Evolutionary conservation across 306 rosid genomes (phyloP), one percentile per base, ranked within the genome.

Genomic region (Acmispon strigosus): DNA sequence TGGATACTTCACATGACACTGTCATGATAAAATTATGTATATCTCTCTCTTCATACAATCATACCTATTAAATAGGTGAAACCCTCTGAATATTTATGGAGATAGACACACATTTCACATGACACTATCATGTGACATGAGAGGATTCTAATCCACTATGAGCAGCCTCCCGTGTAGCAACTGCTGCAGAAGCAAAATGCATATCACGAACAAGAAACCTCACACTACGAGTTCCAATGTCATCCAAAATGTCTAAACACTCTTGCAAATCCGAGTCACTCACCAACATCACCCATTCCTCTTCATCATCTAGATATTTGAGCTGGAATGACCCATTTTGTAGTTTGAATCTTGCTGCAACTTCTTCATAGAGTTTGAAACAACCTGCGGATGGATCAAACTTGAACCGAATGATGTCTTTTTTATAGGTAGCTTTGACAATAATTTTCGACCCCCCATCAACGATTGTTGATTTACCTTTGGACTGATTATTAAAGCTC

Each of bases 281-380:
- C 19, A 82, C 87, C 69, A 92, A 27, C 96, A 88, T 86, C 61
- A 92, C 96, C 98, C 96, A 92, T 73, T 92, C 96, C 55, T 90
- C 83, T 76, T 92, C 96, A 66, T 92, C 96, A 16, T 92, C 98
- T 13, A 89, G 69, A 72, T 89, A 92, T 60, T 82, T 92, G 72
- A 90, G 95, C 64, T 83, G 90, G 74, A 92, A 92, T 19, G 86
- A 56, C 39, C 96, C 96, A 1, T 62, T 76, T 72, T 83, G 89
- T 51, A 92, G 76, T 67, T 77, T 92, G 80, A 92, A 90, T 76
- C 96, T 78, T 73, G 67, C 64, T 17, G 78, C 96, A 64, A 92
- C 81, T 76, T 90, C 98, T 66, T 92, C 96, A 9, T 86, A 86
- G 37, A 92, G 83, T 62, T 80, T 86, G 16, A 76, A 74, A 71